phyloP scores from a whole-genome alignment of 306 rosid genomes.

The Vicia faba region DNA sequence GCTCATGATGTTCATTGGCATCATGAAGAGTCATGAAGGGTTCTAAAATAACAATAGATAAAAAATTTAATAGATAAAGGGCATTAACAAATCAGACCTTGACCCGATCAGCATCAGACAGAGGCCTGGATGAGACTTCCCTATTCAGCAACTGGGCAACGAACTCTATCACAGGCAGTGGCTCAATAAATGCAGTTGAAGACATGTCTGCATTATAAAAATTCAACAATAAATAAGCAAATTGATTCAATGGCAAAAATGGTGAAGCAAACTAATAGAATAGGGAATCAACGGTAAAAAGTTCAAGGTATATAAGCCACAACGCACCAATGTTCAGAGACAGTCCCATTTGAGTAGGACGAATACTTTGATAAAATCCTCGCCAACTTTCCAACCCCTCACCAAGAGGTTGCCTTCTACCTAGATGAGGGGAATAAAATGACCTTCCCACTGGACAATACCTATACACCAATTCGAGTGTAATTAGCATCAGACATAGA shows the following conservation, averaged over 20 bases:
- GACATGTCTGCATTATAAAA: conserved; percentile 79
- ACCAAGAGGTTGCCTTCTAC: conserved; percentile 84
- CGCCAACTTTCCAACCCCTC: conserved; percentile 99
- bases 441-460: conserved; percentile 96
- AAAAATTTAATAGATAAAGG: neutral
- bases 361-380: conserved; percentile 95
- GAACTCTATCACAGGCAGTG: conserved; percentile 89
- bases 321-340: conserved; percentile 80
- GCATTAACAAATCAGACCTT: conserved; percentile 58
- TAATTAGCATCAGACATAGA: neutral
- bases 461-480: conserved; percentile 46
- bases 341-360: conserved; percentile 97
- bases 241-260: neutral
- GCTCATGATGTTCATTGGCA: too few relatives aligned
- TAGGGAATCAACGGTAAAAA: neutral
- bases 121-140: conserved; percentile 72
- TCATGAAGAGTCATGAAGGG: neutral
- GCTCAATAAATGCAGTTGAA: conserved; percentile 93
- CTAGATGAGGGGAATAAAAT: conserved; percentile 82
- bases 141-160: conserved; percentile 78
- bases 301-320: neutral
- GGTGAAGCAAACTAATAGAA: neutral
- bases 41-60: neutral
- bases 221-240: neutral
- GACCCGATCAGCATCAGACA: conserved; percentile 89